phyloP scores from a whole-genome alignment of 2,329 filamentous ascomycete genomes.

The Cadophora gregata region DNA sequence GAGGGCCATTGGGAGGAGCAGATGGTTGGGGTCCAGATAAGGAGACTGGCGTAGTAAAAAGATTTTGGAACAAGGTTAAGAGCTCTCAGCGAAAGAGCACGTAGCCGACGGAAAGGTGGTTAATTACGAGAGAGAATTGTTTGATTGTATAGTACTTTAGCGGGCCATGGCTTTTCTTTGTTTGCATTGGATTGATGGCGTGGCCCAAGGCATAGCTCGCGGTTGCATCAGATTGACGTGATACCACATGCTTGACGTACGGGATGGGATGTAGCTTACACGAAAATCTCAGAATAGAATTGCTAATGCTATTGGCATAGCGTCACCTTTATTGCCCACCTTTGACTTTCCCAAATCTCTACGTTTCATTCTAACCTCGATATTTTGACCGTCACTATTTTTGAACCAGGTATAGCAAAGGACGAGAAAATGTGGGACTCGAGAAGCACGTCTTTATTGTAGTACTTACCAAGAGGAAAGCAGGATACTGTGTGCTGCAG shows the following conservation, averaged over 20 bases:
- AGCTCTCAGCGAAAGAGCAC: constrained; percentile 38
- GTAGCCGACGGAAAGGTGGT: not conserved
- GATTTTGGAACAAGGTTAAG: constrained; percentile 66
- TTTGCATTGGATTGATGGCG: constrained; percentile 15
- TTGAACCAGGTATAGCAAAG: not conserved
- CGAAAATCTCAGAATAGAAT: constrained; percentile 7
- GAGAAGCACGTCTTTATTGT: not conserved
- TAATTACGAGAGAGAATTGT: constrained; percentile 9
- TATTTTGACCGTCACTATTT: not conserved
- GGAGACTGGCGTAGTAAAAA: constrained; percentile 63
- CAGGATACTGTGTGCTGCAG: not conserved
- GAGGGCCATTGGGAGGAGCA: constrained; percentile 43
- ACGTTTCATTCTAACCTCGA: not conserved
- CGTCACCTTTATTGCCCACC: not conserved
- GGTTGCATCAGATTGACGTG: constrained; percentile 29
- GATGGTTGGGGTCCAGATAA: constrained; percentile 52
- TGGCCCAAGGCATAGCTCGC: constrained; percentile 25
- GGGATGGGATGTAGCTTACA: not conserved
- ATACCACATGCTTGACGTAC: constrained; percentile 30
- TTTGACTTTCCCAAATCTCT: not conserved
- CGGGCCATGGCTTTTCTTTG: constrained; percentile 16
- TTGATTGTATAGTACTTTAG: constrained; percentile 23
- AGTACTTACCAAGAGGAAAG: not conserved
- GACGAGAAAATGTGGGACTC: not conserved
- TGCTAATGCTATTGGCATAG: constrained; percentile 12